Conservation (phyloP, 2,329 filamentous ascomycete genomes). For the Aspergillus sergii region DNA sequence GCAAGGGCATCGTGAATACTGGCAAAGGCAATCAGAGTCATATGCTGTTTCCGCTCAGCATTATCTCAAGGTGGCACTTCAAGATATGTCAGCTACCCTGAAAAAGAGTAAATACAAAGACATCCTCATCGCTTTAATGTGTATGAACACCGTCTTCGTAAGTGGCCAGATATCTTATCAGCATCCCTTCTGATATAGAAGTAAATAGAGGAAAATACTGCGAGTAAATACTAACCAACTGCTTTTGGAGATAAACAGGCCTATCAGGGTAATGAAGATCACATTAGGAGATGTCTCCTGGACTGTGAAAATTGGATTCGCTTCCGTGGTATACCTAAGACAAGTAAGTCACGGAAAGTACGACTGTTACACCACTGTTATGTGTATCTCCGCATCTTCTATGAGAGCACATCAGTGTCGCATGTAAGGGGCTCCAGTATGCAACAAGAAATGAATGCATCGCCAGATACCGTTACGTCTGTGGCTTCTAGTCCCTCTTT, state of each 20-base stretch:
- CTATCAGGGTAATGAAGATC: slow-evolving; percentile 35
- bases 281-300: slow-evolving; percentile 42
- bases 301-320: slow-evolving; percentile 51
- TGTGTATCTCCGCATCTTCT: slow-evolving; percentile 48
- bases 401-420: slow-evolving; percentile 40
- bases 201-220: background rate
- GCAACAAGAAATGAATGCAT: background rate
- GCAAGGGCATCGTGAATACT: slow-evolving; percentile 20
- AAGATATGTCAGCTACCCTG: slow-evolving; percentile 36
- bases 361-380: slow-evolving; percentile 54
- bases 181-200: background rate
- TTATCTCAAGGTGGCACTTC: slow-evolving; percentile 36
- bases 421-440: background rate
- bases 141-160: slow-evolving; percentile 42
- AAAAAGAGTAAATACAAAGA: slow-evolving; percentile 49
- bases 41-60: slow-evolving; percentile 36
- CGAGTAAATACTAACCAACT: background rate
- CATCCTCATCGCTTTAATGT: slow-evolving; percentile 49
- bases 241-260: slow-evolving; percentile 12
- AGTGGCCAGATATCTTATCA: background rate
- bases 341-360: slow-evolving; percentile 45
- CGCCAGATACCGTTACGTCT: slow-evolving; percentile 24
- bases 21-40: slow-evolving; percentile 35
- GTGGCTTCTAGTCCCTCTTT: slow-evolving; percentile 38
- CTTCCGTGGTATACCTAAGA: slow-evolving; percentile 38